Evolutionary conservation across 2,329 filamentous ascomycete species (phyloP).

Genomic region (Arthroderma sp.): DNA sequence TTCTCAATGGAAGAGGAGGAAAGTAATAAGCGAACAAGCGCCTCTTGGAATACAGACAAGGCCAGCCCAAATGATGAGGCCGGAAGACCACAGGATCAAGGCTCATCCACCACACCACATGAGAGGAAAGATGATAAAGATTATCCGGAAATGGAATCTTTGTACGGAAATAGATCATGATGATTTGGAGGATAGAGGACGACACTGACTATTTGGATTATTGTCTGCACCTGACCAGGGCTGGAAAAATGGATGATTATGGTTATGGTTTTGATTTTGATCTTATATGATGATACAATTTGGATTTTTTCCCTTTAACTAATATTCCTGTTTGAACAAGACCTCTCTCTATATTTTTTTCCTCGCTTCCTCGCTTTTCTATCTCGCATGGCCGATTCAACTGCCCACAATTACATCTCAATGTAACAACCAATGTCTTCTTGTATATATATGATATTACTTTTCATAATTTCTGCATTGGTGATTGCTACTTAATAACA

Average conservation of each 20-base stretch:
- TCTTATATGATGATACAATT: not conserved
- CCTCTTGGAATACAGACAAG: conserved; percentile 23
- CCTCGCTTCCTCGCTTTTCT: too few relatives aligned
- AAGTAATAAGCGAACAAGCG: conserved; percentile 29
- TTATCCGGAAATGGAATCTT: conserved; percentile 8
- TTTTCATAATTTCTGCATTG: too few relatives aligned
- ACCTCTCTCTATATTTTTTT: not conserved
- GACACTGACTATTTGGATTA: not conserved
- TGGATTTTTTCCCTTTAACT: not conserved
- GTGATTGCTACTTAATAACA: too few relatives aligned
- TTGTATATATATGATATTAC: too few relatives aligned
- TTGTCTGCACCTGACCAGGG: conserved; percentile 14
- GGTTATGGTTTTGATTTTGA: not conserved
- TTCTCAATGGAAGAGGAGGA: conserved; percentile 41
- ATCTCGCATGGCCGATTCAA: too few relatives aligned
- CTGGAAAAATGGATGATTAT: not conserved
- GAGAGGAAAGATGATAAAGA: conserved; percentile 5
- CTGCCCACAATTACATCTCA: too few relatives aligned
- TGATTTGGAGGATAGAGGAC: not conserved
- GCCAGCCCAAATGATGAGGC: conserved; percentile 17
- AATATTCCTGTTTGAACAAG: not conserved
- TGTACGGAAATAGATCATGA: conserved; percentile 7
- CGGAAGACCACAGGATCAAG: conserved; percentile 4
- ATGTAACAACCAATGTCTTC: too few relatives aligned
- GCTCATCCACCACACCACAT: conserved; percentile 1